Evolutionary conservation across 768 basidiomycete species (phyloP), one percentile per base, ranked within the genome.

Genomic region (Collybia nuda): DNA sequence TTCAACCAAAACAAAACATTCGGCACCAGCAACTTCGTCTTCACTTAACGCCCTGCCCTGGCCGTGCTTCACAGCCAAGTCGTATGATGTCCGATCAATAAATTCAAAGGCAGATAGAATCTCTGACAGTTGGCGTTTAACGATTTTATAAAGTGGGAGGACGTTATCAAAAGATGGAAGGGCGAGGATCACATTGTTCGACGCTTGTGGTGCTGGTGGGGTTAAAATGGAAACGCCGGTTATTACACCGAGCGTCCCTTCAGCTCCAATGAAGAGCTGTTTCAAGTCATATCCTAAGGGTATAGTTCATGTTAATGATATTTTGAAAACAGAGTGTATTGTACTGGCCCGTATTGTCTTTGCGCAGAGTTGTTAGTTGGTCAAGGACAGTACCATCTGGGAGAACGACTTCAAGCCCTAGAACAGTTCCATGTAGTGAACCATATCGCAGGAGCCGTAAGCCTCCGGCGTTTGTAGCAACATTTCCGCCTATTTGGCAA

Each of bases 391-490:
- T 92, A 22, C 93, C 96, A 60, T 98, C 93, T 2, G 97, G 90
- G 17, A 98, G 75, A 8, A 98, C 97, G 18, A 95, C 93, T 66
- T 99, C 97, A 12, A 99, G 76, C 17, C 97, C 97, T 2, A 99
- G 81, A 2, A 98, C 96, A 11, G 86, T 86, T 17, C 97, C 97
- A 62, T 96, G 97, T 4, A 99, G 75, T 35, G 92, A 93, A 40
- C 97, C 97, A 62, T 98, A 99, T 19, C 97, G 83, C 37, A 99
- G 71, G 19, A 99, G 78, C 1, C 97, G 83, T 6, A 99, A 79
- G n/a, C 97, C 97, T 17, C 97, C 97, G 22, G 97, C 97, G 62
- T 99, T 99, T 4, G 97, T 98, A 1, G 97, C 85, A 22, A 98
- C 80, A 67, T 98, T 98, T 28, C 97, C 97, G 42, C 96, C 97